Percentiles rank a stretch among this genome's conserved stretches.
These are phyloP conservation scores for Coemansia sp. DNA, from an alignment of 192 early-diverging fungal genomes.

Conservation along the genomic window DNA sequence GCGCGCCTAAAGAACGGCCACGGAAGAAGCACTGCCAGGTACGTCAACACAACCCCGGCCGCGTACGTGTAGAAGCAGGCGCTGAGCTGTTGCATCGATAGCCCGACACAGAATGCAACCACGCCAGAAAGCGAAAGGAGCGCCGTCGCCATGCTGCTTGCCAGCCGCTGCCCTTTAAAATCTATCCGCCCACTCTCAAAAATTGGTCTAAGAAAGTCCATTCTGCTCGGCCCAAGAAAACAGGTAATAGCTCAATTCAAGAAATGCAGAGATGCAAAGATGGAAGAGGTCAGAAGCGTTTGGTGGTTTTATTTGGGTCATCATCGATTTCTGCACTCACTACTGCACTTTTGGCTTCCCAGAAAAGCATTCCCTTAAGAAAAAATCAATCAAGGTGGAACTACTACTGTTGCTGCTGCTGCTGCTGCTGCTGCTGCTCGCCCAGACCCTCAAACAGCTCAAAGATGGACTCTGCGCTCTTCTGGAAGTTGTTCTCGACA, in stretches of 20 bases:
- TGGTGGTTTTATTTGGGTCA: too few species aligned
- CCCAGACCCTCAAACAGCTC: slow-evolving; percentile 44
- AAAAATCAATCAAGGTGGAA: not conserved
- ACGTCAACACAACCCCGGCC: slow-evolving; percentile 29
- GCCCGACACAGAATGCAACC: slow-evolving; percentile 25
- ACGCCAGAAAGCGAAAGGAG: slow-evolving; percentile 25
- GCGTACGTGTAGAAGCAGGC: slow-evolving; percentile 41
- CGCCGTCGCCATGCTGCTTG: slow-evolving; percentile 29
- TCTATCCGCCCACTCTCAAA: slow-evolving; percentile 53
- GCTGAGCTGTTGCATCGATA: slow-evolving; percentile 25
- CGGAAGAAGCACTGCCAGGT: slow-evolving; percentile 42
- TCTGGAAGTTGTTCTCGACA: slow-evolving; percentile 88
- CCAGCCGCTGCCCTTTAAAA: slow-evolving; percentile 49
- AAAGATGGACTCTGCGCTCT: slow-evolving; percentile 45
- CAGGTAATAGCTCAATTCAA: not conserved
- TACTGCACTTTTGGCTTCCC: too few species aligned
- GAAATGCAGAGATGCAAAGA: not conserved
- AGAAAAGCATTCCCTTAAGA: too few species aligned
- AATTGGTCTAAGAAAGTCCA: slow-evolving; percentile 45
- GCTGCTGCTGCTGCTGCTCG: slow-evolving; percentile 6
- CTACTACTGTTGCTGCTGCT: not conserved
- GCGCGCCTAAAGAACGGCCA: slow-evolving; percentile 43
- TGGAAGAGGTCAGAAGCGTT: too few species aligned
- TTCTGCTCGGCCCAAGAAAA: slow-evolving; percentile 1
- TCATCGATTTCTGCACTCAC: too few species aligned